Percentiles rank a stretch among this genome's conserved stretches.
Evolutionary conservation across 768 basidiomycete species (phyloP).

Genomic region (Leccinellum albellum): DNA sequence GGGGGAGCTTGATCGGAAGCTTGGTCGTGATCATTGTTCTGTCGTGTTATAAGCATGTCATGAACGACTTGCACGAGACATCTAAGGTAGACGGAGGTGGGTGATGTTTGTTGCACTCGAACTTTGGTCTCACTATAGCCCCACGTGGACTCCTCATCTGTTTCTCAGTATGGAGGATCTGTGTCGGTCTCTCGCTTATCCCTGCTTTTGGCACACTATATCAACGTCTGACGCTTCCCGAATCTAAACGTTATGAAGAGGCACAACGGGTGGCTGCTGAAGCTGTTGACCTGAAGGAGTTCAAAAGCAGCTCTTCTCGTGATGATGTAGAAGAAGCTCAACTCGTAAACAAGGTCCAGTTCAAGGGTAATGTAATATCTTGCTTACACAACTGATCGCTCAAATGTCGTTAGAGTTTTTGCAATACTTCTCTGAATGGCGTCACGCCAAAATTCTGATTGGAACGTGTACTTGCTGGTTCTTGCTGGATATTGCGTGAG

Average conservation of each 20-base stretch:
- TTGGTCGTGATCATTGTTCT: conserved; percentile 63
- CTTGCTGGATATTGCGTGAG: conserved; percentile 65
- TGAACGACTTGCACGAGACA: conserved; percentile 55
- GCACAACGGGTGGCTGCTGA: conserved; percentile 33
- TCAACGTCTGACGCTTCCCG: conserved; percentile 69
- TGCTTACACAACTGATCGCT: not conserved
- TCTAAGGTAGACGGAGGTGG: conserved; percentile 68
- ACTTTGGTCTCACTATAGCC: not conserved
- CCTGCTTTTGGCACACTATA: conserved; percentile 75
- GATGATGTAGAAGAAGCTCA: conserved; percentile 11
- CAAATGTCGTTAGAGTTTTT: conserved; percentile 47
- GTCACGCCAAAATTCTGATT: conserved; percentile 61
- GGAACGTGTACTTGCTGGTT: conserved; percentile 74
- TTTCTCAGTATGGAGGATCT: conserved; percentile 64
- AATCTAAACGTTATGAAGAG: conserved; percentile 54
- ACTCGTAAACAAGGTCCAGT: conserved; percentile 47
- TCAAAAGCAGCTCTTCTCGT: conserved; percentile 8
- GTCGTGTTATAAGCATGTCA: conserved; percentile 56
- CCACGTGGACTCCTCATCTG: not conserved
- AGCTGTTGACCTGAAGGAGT: conserved; percentile 33
- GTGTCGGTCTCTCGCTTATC: conserved; percentile 68
- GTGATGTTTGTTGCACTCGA: conserved; percentile 16
- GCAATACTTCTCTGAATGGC: conserved; percentile 68
- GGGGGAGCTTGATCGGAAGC: conserved; percentile 66
- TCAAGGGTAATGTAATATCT: conserved; percentile 35